Conservation (phyloP, 139 green algal genomes). For the Picochlorum sp. region DNA sequence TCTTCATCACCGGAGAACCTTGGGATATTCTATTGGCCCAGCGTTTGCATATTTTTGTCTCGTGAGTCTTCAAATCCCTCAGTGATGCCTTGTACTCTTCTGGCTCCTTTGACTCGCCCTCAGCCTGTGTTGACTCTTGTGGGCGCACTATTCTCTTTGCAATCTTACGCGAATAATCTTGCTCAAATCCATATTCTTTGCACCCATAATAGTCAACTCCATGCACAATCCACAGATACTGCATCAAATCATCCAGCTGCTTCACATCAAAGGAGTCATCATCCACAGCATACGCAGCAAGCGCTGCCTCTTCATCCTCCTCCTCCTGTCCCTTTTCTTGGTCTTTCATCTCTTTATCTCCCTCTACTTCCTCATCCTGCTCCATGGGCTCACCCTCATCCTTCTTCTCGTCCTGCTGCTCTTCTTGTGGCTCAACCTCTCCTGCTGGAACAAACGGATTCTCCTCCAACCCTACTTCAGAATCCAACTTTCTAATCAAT, state of each 20-base stretch:
- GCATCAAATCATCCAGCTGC: slow-evolving; percentile 68
- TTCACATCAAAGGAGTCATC: slow-evolving; percentile 16
- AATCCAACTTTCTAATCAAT: slow-evolving; percentile 61
- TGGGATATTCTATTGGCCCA: slow-evolving; percentile 1
- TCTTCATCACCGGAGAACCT: slow-evolving; percentile 48
- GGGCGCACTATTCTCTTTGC: slow-evolving; percentile 14
- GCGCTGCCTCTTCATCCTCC: slow-evolving; percentile 15
- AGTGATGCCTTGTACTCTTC: not conserved
- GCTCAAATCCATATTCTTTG: slow-evolving; percentile 13
- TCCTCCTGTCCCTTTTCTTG: slow-evolving; percentile 15
- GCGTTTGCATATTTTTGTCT: not conserved
- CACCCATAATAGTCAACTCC: slow-evolving; percentile 83
- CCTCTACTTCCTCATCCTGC: slow-evolving; percentile 13
- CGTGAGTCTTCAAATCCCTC: not conserved
- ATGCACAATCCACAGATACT: slow-evolving; percentile 87
- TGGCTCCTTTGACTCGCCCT: not conserved
- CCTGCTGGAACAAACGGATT: slow-evolving; percentile 36
- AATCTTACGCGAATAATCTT: slow-evolving; percentile 6
- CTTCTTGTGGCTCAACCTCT: not conserved
- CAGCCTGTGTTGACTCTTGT: not conserved
- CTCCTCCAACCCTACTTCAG: slow-evolving; percentile 58
- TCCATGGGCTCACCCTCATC: slow-evolving; percentile 7
- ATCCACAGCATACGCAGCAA: not conserved
- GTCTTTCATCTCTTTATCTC: not conserved
- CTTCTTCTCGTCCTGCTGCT: not conserved